Evolutionary conservation across 2,329 filamentous ascomycete species (phyloP), one percentile per base, ranked within the genome.

Genomic region (Neonectria faginata): DNA sequence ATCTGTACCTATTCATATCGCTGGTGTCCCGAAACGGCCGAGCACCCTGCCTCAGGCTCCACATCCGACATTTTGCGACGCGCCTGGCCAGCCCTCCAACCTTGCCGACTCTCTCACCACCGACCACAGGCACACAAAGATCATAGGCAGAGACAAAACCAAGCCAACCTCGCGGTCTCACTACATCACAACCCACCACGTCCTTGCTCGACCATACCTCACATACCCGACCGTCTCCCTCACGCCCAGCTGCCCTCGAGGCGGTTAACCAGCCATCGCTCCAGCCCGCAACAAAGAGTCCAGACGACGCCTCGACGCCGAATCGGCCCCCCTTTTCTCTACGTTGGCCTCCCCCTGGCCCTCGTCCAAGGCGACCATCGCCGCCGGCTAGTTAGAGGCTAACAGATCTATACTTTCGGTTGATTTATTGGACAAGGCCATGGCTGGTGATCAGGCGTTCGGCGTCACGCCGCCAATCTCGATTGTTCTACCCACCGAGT

Each of bases 401-500:
- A n/a, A 62, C 56, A 29, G 25, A 58, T 39, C 57, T 48, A 48
- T 53, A 47, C 39, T 11, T 20, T 14, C 16, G 12, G 33, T 48
- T 22, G 50, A 56, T 48, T 22, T 45, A 56, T 57, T 60, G 51
- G 44, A 51, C 42, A 33, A 60, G 56, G 69, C 57, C 54, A 82
- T 82, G 79, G 67, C 77, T 48, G 74, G 76, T 63, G 78, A 81
- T 57, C 80, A 80, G 57, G 74, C 74, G 70, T 81, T 71, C 66
- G 95, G 95, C 75, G 88, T 97, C 51, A 97, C 94, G 64, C 90
- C 91, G 72, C 91, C 96, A 51, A 92, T 99, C 41, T 97, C 94
- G 20, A 86, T 85, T 12, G 84, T 85, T 22, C 84, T 94, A 25
- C 96, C 96, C 5, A 96, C 91, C 1, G 86, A 91, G 60, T 82